Base-by-base conservation (phyloP, 2,329 filamentous ascomycete species). In the Acarospora socialis region DNA sequence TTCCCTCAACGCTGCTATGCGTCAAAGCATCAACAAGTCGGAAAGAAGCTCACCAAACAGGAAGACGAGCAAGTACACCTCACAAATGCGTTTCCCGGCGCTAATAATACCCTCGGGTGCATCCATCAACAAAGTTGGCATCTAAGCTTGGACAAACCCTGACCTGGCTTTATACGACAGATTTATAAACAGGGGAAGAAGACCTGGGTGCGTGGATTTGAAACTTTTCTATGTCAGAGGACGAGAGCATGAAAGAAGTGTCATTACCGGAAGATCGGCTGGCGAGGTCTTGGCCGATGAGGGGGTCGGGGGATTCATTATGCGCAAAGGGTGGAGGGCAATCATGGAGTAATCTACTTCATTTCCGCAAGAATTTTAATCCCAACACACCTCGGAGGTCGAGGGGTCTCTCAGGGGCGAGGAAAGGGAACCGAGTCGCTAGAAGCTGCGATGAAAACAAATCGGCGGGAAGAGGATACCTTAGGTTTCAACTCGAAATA, bases 61-160 rank as follows among this genome's bases (percentile, higher is more conserved):
- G 59, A 68, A 34, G 65, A 73, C 36, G 61, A 66, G 22, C 52
- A 66, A 18, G 65, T 77, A 15, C 65, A 70, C 6, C 48, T 49
- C 2, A 70, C 65, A 4, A 81, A 81, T 43, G 73, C 76, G 4
- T 81, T 81, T 44, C 55, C 66, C 0, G 76, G 77, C 4, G 72
- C 77, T 0, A 59, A 45, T 1, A 81, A 81, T 44, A 68, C 62
- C 3, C 73, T 81, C 24, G 70, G 67, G 4, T 79, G 74, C 21
- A 57, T 81, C 4, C 68, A 81, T 43, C 75, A 81, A 48, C 63
- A 75, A 4, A 60, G 62, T 24, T 81, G 75, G 77, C 78, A 70
- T 37, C 44, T 80, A 12, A 68, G 67, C 7, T 56, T 81, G 1
- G 77, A 81, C 44, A 60, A 70, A 8, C 48, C 46, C 17, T 65